Evolutionary conservation across 1,284 basidiomycete species (phyloP).

Genomic region (Inonotus hispidus): DNA sequence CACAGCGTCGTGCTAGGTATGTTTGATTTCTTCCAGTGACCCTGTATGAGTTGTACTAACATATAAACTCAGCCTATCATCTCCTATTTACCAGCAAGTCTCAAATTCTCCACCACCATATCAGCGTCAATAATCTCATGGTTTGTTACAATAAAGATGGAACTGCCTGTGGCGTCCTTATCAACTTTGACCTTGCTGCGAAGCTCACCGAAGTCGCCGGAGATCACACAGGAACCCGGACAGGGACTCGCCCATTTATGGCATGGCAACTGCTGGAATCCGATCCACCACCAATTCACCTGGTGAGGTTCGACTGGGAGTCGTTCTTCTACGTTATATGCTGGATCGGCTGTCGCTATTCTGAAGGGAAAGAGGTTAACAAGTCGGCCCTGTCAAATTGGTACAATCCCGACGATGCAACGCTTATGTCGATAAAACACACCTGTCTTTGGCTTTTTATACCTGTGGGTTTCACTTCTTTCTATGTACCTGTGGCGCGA

Average conservation of each 20-base stretch:
- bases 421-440: background rate
- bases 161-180: background rate
- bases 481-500: background rate
- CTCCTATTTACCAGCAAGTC: background rate
- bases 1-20: background rate
- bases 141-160: background rate
- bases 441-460: background rate
- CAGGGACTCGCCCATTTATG: background rate
- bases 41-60: background rate
- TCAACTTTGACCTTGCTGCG: background rate
- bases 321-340: conserved; percentile 1
- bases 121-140: background rate
- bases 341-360: conserved; percentile 1
- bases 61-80: background rate
- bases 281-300: background rate
- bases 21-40: background rate
- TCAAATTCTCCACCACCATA: background rate
- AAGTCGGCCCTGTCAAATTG: background rate
- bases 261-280: background rate
- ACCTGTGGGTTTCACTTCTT: background rate
- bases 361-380: background rate
- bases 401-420: background rate
- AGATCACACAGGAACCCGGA: background rate
- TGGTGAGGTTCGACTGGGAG: conserved; percentile 3
- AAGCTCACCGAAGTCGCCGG: background rate